phyloP scores from a whole-genome alignment of 768 basidiomycete species.

The Lentinula sp. region DNA sequence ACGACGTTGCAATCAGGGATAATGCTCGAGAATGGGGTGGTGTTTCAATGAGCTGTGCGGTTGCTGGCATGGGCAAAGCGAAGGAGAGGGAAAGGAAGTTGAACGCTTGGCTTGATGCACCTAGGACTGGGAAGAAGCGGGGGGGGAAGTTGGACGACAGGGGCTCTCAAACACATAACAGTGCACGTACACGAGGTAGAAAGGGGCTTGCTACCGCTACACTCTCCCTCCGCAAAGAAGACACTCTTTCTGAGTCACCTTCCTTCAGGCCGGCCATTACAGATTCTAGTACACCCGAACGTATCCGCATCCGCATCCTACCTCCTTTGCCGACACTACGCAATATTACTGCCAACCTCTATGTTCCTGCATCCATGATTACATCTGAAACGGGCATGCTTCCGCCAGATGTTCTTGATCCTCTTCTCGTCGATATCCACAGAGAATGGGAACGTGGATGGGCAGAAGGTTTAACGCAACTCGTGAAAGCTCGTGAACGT shows the following conservation, averaged over 20 bases:
- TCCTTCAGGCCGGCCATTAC: background rate
- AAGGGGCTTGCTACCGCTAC: constrained; percentile 61
- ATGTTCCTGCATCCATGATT: constrained; percentile 9
- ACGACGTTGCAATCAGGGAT: constrained; percentile 34
- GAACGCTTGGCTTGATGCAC: constrained; percentile 41
- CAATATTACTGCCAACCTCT: constrained; percentile 41
- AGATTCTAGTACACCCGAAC: background rate
- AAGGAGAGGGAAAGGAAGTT: constrained; percentile 63
- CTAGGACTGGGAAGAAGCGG: background rate
- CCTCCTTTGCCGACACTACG: constrained; percentile 45
- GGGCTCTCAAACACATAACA: constrained; percentile 3
- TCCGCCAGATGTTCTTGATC: constrained; percentile 14
- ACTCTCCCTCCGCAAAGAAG: constrained; percentile 37
- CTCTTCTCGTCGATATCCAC: constrained; percentile 33
- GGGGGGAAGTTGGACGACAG: background rate
- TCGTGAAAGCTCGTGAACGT: constrained; percentile 42
- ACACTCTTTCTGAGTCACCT: background rate
- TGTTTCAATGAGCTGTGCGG: constrained; percentile 56
- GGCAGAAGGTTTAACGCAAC: constrained; percentile 49
- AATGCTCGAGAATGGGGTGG: constrained; percentile 45
- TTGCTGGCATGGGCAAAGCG: constrained; percentile 54
- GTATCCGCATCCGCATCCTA: constrained; percentile 51
- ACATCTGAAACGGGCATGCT: background rate
- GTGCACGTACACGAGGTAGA: constrained; percentile 36
- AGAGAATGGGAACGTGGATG: constrained; percentile 57